Conservation (phyloP, 306 rosid species). For the Gynostemma pentaphyllum region DNA sequence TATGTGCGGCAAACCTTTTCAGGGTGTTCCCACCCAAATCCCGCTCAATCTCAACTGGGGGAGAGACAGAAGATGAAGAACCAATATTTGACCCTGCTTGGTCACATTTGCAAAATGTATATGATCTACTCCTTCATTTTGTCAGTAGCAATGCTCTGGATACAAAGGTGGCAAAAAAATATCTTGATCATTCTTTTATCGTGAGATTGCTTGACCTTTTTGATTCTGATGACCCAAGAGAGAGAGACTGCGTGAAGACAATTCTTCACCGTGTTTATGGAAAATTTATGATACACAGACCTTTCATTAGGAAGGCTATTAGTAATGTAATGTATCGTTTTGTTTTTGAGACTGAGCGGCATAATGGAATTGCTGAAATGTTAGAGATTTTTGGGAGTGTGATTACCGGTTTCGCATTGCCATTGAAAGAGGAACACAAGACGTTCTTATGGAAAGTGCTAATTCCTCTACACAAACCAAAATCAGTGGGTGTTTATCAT, state of each 20-base stretch:
- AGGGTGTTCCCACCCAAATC: constrained; percentile 89
- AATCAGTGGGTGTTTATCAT: constrained; percentile 85
- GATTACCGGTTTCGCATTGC: constrained; percentile 90
- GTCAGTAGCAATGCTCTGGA: constrained; percentile 65
- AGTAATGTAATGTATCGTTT: constrained; percentile 81
- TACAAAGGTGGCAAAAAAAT: constrained; percentile 64
- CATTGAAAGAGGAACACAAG: constrained; percentile 95
- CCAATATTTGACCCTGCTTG: constrained; percentile 97
- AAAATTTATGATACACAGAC: constrained; percentile 93
- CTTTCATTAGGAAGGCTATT: constrained; percentile 74
- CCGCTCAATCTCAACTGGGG: constrained; percentile 49
- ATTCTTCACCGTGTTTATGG: constrained; percentile 87
- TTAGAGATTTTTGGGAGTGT: constrained; percentile 97
- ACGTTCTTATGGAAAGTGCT: constrained; percentile 74
- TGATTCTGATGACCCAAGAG: constrained; percentile 96
- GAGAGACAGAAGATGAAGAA: constrained; percentile 88
- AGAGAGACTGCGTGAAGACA: constrained; percentile 95
- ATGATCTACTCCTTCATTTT: constrained; percentile 83
- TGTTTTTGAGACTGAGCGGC: constrained; percentile 83
- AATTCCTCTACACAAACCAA: constrained; percentile 92
- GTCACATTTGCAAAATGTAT: constrained; percentile 84
- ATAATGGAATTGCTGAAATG: constrained; percentile 89
- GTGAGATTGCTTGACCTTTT: constrained; percentile 83
- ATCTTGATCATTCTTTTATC: constrained; percentile 72
- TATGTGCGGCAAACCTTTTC: constrained; percentile 78